Base-by-base conservation (phyloP, 495 filamentous ascomycete genomes). In the Monascus purpureus region DNA sequence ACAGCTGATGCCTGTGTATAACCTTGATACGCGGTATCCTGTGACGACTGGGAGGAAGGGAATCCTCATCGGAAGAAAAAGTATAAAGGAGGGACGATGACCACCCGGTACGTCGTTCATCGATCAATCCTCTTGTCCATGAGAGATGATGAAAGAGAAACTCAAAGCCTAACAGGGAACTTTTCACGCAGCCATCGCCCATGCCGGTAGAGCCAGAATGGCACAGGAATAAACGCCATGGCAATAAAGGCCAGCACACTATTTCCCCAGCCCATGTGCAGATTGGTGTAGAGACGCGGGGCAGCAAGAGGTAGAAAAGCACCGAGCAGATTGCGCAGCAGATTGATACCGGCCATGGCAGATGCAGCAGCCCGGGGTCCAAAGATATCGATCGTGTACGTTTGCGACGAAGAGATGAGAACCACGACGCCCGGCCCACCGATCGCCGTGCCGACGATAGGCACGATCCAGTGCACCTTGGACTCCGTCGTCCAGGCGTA, bases 341-440 rank as follows among this genome's bases (percentile, higher is more conserved):
- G 15, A 2, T 11, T 35, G 7, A 28, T 13, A 19, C 20, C 32
- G 13, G 32, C 32, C n/a, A 35, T 19, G 4, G 32, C 32, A 3
- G 32, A 35, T 11, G 32, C 32, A 8, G 78, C 76, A 2, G 77
- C 74, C 47, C 65, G 81, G 4, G 59, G 57, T 6, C 65, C 63
- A 47, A 77, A 80, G 7, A 70, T 49, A 44, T 84, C 79, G 17
- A 80, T 64, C 8, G 78, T 46, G 40, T 75, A 81, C 4, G 64
- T 65, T 49, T 73, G 68, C 2, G 32, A 13, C 4, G 32, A 35
- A 17, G 32, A 35, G 7, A 24, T 25, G 13, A 35, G 30, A 7
- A 39, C 29, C 14, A 45, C 15, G 12, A 42, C 38, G 1, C 42
- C 52, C 17, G 41, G 19, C 0, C 45, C 52, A n/a, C 33, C 32